Conservation (phyloP, 192 early-diverging fungal genomes). For the Rhizoclosmatium globosum region DNA sequence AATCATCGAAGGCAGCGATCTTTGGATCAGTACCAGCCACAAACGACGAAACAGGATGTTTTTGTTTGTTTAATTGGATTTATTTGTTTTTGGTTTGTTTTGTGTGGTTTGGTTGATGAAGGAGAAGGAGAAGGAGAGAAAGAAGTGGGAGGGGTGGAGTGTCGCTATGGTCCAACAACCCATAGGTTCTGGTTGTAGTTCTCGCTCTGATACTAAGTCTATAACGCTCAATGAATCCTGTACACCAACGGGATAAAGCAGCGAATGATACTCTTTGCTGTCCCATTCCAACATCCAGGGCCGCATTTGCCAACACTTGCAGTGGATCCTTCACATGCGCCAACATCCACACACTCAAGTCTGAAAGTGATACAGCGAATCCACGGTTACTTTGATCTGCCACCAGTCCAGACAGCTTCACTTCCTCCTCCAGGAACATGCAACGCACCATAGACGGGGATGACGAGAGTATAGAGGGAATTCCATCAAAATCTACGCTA, state of each 20-base stretch:
- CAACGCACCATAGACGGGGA: too few relatives aligned
- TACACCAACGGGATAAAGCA: not conserved
- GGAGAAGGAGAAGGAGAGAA: not conserved
- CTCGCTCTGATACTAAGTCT: too few relatives aligned
- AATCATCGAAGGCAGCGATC: not conserved
- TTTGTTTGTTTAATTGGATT: not conserved
- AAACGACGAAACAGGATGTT: not conserved
- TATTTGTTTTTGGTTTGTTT: too few relatives aligned
- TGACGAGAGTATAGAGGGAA: too few relatives aligned
- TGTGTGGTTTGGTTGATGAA: too few relatives aligned
- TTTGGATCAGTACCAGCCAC: too few relatives aligned
- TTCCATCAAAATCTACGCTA: too few relatives aligned
- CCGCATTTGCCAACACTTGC: not conserved
- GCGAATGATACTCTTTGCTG: not conserved
- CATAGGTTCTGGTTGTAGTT: not conserved
- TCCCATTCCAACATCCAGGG: not conserved
- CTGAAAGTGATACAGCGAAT: not conserved
- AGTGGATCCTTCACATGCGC: not conserved
- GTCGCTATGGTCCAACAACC: not conserved
- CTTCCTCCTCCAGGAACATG: too few relatives aligned
- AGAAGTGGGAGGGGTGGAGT: not conserved
- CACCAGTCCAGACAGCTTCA: too few relatives aligned
- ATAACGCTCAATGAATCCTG: not conserved
- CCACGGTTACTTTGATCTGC: too few relatives aligned
- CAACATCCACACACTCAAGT: not conserved